A percentile compares a stretch with the other conserved stretches of the same genome.
Evolutionary conservation across 2,329 filamentous ascomycete species (phyloP).

Genomic region (Scedosporium minutisporum): DNA sequence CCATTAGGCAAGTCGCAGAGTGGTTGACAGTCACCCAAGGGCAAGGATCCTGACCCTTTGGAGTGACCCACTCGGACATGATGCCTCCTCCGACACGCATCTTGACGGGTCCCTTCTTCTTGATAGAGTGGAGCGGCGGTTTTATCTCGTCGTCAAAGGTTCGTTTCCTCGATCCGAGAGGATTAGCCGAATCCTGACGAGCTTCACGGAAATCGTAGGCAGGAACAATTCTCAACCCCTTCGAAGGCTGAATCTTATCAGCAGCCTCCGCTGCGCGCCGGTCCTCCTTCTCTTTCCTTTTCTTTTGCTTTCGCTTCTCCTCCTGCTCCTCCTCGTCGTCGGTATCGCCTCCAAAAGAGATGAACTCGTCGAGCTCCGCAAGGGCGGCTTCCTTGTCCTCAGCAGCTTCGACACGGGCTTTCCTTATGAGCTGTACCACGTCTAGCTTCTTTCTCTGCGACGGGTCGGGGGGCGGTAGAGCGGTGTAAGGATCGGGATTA

Average conservation of each 20-base stretch:
- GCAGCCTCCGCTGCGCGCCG: not conserved
- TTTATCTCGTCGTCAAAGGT: conserved; percentile 62
- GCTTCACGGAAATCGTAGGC: not conserved
- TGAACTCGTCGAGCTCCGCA: conserved; percentile 69
- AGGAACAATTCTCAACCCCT: not conserved
- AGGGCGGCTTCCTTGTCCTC: conserved; percentile 39
- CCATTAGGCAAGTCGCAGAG: conserved; percentile 40
- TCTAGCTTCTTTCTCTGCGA: conserved; percentile 67
- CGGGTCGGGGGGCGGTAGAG: conserved; percentile 70
- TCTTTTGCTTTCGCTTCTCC: conserved; percentile 15
- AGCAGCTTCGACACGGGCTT: conserved; percentile 60
- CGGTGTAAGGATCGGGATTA: conserved; percentile 90
- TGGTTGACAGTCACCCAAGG: conserved; percentile 58
- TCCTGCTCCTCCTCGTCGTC: conserved; percentile 28
- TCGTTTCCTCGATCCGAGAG: conserved; percentile 62
- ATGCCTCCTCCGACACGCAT: conserved; percentile 41
- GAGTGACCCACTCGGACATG: conserved; percentile 40
- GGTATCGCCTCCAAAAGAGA: conserved; percentile 63
- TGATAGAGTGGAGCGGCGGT: conserved; percentile 41
- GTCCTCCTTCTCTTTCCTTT: conserved; percentile 9
- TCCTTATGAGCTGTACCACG: conserved; percentile 83
- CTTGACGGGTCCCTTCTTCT: conserved; percentile 31
- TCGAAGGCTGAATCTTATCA: not conserved
- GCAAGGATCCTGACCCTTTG: conserved; percentile 29
- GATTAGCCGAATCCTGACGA: conserved; percentile 12